Base-by-base conservation (phyloP, 129 eudicot species). In the Glebionis coronaria region DNA sequence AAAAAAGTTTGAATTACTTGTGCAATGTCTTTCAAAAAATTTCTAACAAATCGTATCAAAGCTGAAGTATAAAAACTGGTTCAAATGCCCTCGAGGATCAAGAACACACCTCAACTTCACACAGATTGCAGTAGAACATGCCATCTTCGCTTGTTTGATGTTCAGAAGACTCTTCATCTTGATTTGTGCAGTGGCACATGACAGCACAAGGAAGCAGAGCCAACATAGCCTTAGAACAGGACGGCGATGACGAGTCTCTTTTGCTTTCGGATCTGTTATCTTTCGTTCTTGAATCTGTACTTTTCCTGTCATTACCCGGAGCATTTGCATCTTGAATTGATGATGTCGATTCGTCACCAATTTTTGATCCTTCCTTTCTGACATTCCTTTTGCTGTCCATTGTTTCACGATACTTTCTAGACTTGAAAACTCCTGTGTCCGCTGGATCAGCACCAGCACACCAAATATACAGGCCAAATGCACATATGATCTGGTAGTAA, bases 401-500 rank as follows among this genome's bases (percentile, higher is more conserved):
- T 54, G 71, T 54, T 58, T 79, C 84, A 62, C 78, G 70, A 74
- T 93, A 93, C 73, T 93, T 93, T 72, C 83, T 88, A 9, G 98
- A 93, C 75, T 72, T 88, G 76, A 88, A 88, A 46, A 93, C 98
- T 54, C 97, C 98, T 38, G 92, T 54, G 79, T 93, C 98, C 38
- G 98, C 98, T 58, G 98, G 98, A 79, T 93, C 97, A 75, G 98
- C 81, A 47, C 79, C 97, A 51, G 97, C 97, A 19, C 97, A 93
- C 97, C 98, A 93, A 54, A 93, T 80, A 71, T 92, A 93, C 67
- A 93, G 81, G 45, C 97, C 82, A 45, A 93, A 86, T 44, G 80
- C 87, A 66, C 83, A 73, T 46, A 77, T 61, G 60, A 93, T 83
- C 98, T 88, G 92, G 69, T 56, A 79, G n/a, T n/a, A n/a, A n/a